Percentiles rank a stretch among this genome's conserved stretches.
phyloP scores from a whole-genome alignment of 208 protist species.

The Crithidia expoeki region DNA sequence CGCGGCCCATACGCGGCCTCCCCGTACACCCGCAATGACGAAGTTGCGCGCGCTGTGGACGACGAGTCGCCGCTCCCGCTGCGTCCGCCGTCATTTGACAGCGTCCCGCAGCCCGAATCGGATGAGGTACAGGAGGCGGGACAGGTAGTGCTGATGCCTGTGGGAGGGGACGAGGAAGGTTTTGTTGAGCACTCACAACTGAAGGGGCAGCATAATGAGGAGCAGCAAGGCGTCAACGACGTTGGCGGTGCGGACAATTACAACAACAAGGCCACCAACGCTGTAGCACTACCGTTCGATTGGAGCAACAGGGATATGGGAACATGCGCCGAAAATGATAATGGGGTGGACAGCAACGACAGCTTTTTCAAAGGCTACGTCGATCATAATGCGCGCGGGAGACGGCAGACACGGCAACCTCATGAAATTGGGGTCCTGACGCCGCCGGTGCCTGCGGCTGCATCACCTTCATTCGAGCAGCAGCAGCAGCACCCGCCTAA shows the following conservation, averaged over 20 bases:
- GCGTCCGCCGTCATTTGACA: slow-evolving; percentile 26
- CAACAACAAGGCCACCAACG: background rate
- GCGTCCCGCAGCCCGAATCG: slow-evolving; percentile 6
- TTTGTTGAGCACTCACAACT: background rate
- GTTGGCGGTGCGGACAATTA: background rate
- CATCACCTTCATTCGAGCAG: background rate
- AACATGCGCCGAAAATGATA: background rate
- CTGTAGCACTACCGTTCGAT: background rate
- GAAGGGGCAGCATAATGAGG: background rate
- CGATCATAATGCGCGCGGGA: background rate
- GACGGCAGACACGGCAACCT: slow-evolving; percentile 11
- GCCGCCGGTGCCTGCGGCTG: background rate
- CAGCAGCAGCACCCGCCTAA: background rate
- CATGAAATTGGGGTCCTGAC: background rate
- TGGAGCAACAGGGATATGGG: background rate
- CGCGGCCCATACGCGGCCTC: slow-evolving; percentile 30
- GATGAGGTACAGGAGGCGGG: slow-evolving; percentile 4
- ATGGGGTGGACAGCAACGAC: background rate
- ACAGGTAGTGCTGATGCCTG: background rate
- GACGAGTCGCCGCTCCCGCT: slow-evolving; percentile 33
- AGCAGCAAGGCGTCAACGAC: background rate
- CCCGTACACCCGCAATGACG: slow-evolving; percentile 25
- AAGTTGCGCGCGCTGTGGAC: background rate
- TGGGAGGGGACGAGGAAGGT: background rate
- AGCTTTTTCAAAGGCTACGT: background rate